A percentile compares a stretch with the other conserved stretches of the same genome.
phyloP scores from a whole-genome alignment of 139 green algal species.

The Zygnema cylindricum region DNA sequence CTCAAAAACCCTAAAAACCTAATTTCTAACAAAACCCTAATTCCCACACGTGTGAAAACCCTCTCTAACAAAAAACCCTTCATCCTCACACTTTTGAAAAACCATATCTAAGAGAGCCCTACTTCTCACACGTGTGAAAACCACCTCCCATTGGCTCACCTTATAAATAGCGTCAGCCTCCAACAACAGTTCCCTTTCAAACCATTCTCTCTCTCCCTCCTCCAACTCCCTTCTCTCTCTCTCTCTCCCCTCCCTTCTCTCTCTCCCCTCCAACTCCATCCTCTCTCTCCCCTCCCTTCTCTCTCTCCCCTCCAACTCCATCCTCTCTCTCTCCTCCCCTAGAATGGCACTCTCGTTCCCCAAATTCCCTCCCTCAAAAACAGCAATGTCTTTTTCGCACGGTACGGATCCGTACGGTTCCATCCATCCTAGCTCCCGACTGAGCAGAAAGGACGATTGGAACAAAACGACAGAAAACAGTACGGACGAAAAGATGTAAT shows the following conservation, averaged over 20 bases:
- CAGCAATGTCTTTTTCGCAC: no score
- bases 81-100: not conserved
- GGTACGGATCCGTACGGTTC: no score
- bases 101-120: not conserved
- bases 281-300: not conserved
- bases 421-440: no score
- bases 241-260: constrained; percentile 19
- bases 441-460: no score
- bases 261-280: not conserved
- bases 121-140: constrained; percentile 28
- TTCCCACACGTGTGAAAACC: no score
- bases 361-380: constrained; percentile 8
- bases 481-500: no score
- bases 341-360: constrained; percentile 3
- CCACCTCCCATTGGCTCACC: constrained; percentile 10
- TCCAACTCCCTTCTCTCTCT: not conserved
- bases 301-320: not conserved
- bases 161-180: constrained; percentile 20
- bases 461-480: no score
- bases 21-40: not conserved
- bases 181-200: constrained; percentile 1
- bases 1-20: not conserved
- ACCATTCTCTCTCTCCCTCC: not conserved
- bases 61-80: not conserved
- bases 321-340: constrained; percentile 12